phyloP scores from a whole-genome alignment of 2,329 filamentous ascomycete species.

The Aspergillus alliaceus region DNA sequence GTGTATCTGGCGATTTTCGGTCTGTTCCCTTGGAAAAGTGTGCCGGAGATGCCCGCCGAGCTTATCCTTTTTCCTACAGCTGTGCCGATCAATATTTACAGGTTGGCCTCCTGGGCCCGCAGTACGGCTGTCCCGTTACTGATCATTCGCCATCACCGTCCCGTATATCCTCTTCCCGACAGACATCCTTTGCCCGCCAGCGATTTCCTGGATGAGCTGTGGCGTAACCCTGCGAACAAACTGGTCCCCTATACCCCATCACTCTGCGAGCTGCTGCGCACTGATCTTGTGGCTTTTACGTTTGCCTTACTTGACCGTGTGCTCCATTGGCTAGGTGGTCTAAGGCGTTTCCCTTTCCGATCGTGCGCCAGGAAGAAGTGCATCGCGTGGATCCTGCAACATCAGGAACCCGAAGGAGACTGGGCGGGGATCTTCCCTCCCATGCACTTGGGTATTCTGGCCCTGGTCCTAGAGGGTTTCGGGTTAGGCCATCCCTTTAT shows the following conservation, averaged over 20 bases:
- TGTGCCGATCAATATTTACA: constrained; percentile 32
- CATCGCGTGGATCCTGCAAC: constrained; percentile 32
- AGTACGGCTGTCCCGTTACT: constrained; percentile 14
- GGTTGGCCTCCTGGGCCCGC: constrained; percentile 23
- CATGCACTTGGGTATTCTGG: constrained; percentile 26
- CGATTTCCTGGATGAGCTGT: constrained; percentile 40
- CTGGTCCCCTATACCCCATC: constrained; percentile 14
- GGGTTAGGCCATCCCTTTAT: constrained; percentile 20
- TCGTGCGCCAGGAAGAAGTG: too few species aligned
- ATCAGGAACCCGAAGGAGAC: constrained; percentile 29
- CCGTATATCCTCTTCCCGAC: constrained; percentile 30
- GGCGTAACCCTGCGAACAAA: constrained; percentile 24
- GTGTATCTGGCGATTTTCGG: constrained; percentile 33
- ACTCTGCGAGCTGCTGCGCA: constrained; percentile 4
- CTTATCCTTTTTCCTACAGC: constrained; percentile 31
- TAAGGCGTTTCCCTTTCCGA: too few species aligned
- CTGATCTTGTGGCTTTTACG: constrained; percentile 2
- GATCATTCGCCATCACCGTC: constrained; percentile 28
- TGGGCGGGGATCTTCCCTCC: constrained; percentile 33
- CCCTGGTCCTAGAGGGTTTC: constrained; percentile 32
- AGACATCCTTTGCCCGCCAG: constrained; percentile 24
- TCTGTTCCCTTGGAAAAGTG: constrained; percentile 33
- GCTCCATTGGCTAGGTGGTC: constrained; percentile 13
- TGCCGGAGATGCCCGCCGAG: constrained; percentile 35
- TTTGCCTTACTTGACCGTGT: constrained; percentile 18